Conservation (phyloP, 371 early-diverging fungal genomes). For the Umbelopsis sp. region DNA sequence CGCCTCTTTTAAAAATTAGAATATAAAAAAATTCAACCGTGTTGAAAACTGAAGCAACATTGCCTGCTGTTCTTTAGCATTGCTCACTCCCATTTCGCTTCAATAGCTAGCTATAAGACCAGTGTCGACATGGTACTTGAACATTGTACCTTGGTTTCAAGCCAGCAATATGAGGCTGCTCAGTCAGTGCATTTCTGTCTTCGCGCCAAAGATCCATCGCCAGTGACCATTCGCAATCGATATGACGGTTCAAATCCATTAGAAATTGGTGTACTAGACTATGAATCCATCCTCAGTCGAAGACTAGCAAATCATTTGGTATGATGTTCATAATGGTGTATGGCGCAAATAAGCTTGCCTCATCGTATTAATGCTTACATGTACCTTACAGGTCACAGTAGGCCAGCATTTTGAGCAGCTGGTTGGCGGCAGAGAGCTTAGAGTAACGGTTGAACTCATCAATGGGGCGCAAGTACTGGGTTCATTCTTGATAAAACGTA, state of each 20-base stretch:
- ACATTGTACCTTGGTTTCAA: background rate
- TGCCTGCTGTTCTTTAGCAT: background rate
- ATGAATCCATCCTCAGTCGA: slow-evolving; percentile 9
- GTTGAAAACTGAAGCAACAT: background rate
- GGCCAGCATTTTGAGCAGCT: background rate
- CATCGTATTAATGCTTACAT: too few relatives aligned
- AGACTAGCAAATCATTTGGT: slow-evolving; percentile 21
- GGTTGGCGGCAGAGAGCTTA: background rate
- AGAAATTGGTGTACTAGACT: slow-evolving; percentile 9
- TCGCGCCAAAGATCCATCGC: background rate
- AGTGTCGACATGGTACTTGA: background rate
- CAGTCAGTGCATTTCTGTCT: background rate
- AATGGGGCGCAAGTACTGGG: slow-evolving; percentile 8
- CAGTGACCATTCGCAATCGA: background rate
- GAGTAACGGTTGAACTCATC: background rate
- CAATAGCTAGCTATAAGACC: background rate
- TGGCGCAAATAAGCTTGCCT: background rate
- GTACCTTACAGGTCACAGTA: background rate
- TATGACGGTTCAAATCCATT: background rate
- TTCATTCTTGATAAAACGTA: background rate
- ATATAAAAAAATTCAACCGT: too few relatives aligned
- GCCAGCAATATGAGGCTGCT: background rate
- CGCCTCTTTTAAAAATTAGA: slow-evolving; percentile 2
- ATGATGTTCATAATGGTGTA: background rate
- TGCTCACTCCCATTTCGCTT: background rate